Base-by-base conservation (phyloP, 2,329 filamentous ascomycete genomes). In the Aschersonia sp. region DNA sequence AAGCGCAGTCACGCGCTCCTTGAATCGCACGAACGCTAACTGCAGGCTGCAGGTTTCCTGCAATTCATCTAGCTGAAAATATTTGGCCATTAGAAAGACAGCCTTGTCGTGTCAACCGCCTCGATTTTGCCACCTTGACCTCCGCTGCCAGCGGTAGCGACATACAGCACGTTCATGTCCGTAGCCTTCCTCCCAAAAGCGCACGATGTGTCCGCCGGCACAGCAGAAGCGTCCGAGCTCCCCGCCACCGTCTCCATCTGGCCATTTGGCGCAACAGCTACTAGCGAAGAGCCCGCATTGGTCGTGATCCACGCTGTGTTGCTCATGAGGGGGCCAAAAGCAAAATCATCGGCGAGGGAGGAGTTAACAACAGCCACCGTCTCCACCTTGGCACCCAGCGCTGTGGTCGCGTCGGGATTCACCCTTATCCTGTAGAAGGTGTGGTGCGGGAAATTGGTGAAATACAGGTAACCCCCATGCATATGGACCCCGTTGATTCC, bases 381-480 rank as follows among this genome's bases (percentile, higher is more conserved):
- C 42, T 57, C 53, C 5, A 51, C 49, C 29, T 44, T 41, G 2
- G 51, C 50, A 5, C 44, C 47, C 1, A 8, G 22, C 5, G 11
- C 11, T 6, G 35, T 30, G 1, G 35, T 44, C 0, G 54, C 53
- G 7, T 51, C 47, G 3, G 4, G 4, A 5, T 42, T 46, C 12
- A 60, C 49, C 40, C 37, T 46, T 30, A 58, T 43, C 2, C 51
- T 49, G 32, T 53, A 57, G 0, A 59, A 30, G 6, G 59, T 54
- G 10, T 53, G 49, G 1, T 64, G 66, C 30, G 69, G 56, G 45
- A 71, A 71, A 55, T 74, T 73, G 5, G 71, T 63, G 2, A 68
- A 70, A 10, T 68, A 68, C 53, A 74, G 63, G 49, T 68, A 65
- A 9, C 70, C 71, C 11, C 60, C 61, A 31, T 64, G 65, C 1